Conservation (phyloP, 2,329 filamentous ascomycete species). For the Apiospora sp. region DNA sequence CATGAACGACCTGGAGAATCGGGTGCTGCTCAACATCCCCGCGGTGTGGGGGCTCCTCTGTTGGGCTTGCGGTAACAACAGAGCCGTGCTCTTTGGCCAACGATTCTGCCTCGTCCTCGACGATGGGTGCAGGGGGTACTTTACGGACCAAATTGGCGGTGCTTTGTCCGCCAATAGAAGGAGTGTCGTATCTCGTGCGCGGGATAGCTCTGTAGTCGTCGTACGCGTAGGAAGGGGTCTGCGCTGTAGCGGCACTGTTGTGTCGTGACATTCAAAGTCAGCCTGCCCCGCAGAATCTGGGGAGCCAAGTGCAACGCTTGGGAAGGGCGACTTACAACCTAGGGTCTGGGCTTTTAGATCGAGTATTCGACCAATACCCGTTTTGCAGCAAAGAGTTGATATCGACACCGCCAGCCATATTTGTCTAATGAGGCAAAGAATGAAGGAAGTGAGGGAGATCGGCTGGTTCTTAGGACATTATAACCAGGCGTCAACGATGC, state of each 20-base stretch:
- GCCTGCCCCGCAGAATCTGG: slow-evolving; percentile 11
- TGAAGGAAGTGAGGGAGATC: slow-evolving; percentile 5
- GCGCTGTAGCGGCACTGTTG: slow-evolving; percentile 25
- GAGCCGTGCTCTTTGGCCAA: slow-evolving; percentile 67
- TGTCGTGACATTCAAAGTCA: slow-evolving; percentile 28
- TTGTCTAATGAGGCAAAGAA: slow-evolving; percentile 24
- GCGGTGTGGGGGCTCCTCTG: slow-evolving; percentile 66
- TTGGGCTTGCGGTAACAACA: slow-evolving; percentile 41
- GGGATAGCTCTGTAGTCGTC: slow-evolving; percentile 33
- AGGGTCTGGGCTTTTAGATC: slow-evolving; percentile 25
- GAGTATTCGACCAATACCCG: slow-evolving; percentile 43
- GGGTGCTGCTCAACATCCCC: slow-evolving; percentile 75
- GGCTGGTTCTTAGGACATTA: slow-evolving; percentile 35
- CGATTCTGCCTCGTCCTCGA: slow-evolving; percentile 73
- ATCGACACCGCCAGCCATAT: slow-evolving; percentile 38
- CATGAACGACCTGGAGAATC: slow-evolving; percentile 69
- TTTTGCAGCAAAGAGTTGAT: slow-evolving; percentile 40
- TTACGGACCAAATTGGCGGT: slow-evolving; percentile 34
- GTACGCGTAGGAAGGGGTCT: slow-evolving; percentile 34
- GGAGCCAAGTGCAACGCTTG: slow-evolving; percentile 12
- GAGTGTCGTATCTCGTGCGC: slow-evolving; percentile 28
- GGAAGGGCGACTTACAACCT: slow-evolving; percentile 28
- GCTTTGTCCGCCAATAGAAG: not conserved
- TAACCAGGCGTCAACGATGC: slow-evolving; percentile 31
- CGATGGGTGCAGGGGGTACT: slow-evolving; percentile 64